These are phyloP conservation scores for Leucocoprinus sp. DNA, from an alignment of 768 basidiomycete species.

Conservation along the genomic window DNA sequence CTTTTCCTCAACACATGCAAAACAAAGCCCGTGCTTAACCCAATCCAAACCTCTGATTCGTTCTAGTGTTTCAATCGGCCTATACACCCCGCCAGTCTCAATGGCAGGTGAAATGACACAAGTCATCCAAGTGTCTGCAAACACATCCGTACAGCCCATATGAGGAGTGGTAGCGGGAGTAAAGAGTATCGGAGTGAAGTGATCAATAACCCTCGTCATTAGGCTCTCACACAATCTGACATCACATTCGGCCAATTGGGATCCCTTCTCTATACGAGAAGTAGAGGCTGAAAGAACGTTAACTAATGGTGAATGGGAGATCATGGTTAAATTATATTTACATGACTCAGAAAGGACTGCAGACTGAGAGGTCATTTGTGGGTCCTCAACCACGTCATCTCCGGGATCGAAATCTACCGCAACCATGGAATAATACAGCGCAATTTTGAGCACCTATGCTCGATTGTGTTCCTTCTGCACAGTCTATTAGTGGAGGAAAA, in stretches of 20 bases:
- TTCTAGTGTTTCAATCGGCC: slow-evolving; percentile 65
- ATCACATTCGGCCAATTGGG: slow-evolving; percentile 13
- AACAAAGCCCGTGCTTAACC: slow-evolving; percentile 50
- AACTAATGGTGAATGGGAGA: neutral
- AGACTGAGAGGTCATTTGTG: slow-evolving; percentile 8
- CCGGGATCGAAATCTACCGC: slow-evolving; percentile 46
- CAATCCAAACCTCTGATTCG: slow-evolving; percentile 52
- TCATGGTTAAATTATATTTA: neutral
- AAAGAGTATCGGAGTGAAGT: slow-evolving; percentile 69
- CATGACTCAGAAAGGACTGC: neutral
- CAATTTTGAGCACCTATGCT: slow-evolving; percentile 47
- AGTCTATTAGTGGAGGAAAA: neutral
- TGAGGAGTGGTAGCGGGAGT: slow-evolving; percentile 62
- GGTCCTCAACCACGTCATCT: slow-evolving; percentile 6
- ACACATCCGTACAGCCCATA: slow-evolving; percentile 65
- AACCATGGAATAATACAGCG: slow-evolving; percentile 59
- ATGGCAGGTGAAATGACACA: slow-evolving; percentile 64
- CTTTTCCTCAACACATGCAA: slow-evolving; percentile 49
- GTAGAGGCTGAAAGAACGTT: neutral
- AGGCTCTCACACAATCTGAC: slow-evolving; percentile 37
- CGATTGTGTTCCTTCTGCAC: slow-evolving; percentile 5
- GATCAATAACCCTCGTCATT: slow-evolving; percentile 46
- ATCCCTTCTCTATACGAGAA: slow-evolving; percentile 17
- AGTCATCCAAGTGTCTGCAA: slow-evolving; percentile 67
- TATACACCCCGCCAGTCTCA: slow-evolving; percentile 52